A percentile compares a stretch with the other conserved stretches of the same genome.
Conservation (phyloP, 495 filamentous ascomycete species). For the Xylona heveae region DNA sequence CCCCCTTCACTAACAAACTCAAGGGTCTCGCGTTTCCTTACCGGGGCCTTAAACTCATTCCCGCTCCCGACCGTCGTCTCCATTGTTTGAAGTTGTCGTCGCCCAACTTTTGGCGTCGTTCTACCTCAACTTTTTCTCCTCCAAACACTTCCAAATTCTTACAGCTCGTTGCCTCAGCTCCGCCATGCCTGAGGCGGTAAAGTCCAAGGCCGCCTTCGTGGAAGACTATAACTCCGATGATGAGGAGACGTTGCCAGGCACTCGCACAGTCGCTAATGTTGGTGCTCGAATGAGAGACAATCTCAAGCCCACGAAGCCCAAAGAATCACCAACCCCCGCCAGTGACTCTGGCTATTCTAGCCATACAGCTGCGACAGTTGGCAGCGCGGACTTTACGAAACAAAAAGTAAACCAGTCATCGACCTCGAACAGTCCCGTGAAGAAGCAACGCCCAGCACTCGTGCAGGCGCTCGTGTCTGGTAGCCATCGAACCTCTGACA, state of each 20-base stretch:
- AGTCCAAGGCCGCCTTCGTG: too few species aligned
- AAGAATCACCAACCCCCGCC: slow-evolving; percentile 6
- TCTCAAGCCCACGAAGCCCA: neutral
- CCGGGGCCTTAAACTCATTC: too few species aligned
- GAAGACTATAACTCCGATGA: neutral
- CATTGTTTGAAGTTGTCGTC: too few species aligned
- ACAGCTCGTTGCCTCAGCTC: too few species aligned
- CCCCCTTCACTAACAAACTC: too few species aligned
- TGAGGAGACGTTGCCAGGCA: neutral
- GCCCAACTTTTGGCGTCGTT: too few species aligned
- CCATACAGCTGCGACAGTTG: slow-evolving; percentile 33
- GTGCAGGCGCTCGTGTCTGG: neutral
- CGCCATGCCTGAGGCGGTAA: too few species aligned
- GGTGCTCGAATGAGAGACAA: neutral
- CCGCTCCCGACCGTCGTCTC: too few species aligned
- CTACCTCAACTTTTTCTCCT: too few species aligned
- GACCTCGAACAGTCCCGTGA: neutral
- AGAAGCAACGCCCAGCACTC: neutral
- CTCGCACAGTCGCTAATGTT: neutral
- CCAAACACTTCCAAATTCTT: too few species aligned
- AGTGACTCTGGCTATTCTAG: slow-evolving; percentile 47
- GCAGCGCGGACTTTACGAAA: slow-evolving; percentile 28
- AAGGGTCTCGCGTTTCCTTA: too few species aligned
- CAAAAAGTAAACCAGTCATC: neutral
- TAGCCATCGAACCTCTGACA: neutral